Conservation (phyloP, 139 green algal species). For the Diplosphaera chodatii region DNA sequence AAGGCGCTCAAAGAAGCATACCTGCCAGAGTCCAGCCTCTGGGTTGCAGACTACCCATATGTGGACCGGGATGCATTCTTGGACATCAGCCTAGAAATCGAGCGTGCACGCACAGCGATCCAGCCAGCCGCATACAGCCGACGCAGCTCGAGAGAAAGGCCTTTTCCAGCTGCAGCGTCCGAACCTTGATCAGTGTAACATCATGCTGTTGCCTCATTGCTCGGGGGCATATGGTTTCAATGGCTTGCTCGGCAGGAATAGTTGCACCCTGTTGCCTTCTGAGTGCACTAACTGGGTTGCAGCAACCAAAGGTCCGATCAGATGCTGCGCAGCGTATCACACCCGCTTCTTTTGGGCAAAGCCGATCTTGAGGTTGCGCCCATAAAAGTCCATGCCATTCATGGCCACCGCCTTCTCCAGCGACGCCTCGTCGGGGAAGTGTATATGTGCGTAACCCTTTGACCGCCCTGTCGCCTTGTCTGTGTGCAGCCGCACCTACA, state of each 20-base stretch:
- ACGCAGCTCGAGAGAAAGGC: no score
- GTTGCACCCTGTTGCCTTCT: no score
- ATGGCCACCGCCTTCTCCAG: slow-evolving; percentile 57
- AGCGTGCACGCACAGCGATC: slow-evolving; percentile 45
- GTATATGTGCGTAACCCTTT: slow-evolving; percentile 84
- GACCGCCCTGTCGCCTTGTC: slow-evolving; percentile 64
- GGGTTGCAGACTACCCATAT: slow-evolving; percentile 77
- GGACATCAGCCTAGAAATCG: slow-evolving; percentile 56
- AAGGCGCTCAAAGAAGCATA: slow-evolving; percentile 84
- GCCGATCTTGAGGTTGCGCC: slow-evolving; percentile 56
- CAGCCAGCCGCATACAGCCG: no score
- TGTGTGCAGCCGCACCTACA: slow-evolving; percentile 61
- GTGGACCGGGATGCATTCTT: slow-evolving; percentile 59
- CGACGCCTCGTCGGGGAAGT: slow-evolving; percentile 59
- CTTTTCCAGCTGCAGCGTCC: no score
- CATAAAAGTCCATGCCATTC: slow-evolving; percentile 48
- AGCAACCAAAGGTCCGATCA: no score
- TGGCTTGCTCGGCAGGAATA: no score
- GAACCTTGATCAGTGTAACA: no score
- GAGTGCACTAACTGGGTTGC: no score
- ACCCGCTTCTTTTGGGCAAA: slow-evolving; percentile 65
- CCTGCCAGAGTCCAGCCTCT: slow-evolving; percentile 63
- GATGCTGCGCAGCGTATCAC: neutral
- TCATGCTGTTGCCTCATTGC: no score
- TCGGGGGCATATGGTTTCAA: no score